phyloP scores from a whole-genome alignment of 2,329 filamentous ascomycete species.

The Neonectria faginata region DNA sequence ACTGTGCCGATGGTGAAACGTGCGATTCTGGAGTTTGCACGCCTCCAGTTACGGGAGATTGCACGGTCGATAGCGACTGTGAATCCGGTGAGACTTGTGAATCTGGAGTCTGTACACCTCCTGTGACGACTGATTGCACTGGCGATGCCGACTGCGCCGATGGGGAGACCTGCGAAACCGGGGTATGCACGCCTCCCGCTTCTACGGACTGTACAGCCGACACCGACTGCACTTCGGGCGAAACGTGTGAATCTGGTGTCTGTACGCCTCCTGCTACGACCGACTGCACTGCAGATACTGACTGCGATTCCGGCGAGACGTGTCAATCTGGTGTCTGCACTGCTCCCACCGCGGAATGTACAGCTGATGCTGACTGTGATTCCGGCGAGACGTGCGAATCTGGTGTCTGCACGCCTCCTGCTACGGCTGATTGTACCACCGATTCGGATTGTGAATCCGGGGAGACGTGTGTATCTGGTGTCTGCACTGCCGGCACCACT shows the following conservation, averaged over 20 bases:
- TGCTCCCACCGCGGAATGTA: not conserved
- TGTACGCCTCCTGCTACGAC: not conserved
- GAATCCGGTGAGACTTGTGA: not conserved
- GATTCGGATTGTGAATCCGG: not conserved
- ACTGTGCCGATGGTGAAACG: not conserved
- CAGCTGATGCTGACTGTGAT: not conserved
- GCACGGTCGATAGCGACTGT: not conserved
- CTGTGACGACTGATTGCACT: not conserved
- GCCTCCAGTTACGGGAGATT: not conserved
- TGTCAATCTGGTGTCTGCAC: slow-evolving; percentile 5
- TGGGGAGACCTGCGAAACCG: not conserved
- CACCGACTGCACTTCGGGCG: not conserved
- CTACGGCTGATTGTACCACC: not conserved
- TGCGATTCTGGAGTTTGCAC: not conserved
- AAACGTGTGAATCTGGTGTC: not conserved
- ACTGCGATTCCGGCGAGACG: not conserved
- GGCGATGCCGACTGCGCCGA: not conserved
- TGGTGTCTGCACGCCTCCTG: not conserved
- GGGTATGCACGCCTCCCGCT: not conserved
- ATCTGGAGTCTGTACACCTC: too few species aligned
- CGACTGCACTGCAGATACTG: not conserved
- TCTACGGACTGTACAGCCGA: not conserved
- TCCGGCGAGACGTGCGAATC: not conserved
- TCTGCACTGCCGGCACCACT: not conserved
- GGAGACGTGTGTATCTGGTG: not conserved